Conservation (phyloP, 768 basidiomycete genomes). For the Lactarius quietus region DNA sequence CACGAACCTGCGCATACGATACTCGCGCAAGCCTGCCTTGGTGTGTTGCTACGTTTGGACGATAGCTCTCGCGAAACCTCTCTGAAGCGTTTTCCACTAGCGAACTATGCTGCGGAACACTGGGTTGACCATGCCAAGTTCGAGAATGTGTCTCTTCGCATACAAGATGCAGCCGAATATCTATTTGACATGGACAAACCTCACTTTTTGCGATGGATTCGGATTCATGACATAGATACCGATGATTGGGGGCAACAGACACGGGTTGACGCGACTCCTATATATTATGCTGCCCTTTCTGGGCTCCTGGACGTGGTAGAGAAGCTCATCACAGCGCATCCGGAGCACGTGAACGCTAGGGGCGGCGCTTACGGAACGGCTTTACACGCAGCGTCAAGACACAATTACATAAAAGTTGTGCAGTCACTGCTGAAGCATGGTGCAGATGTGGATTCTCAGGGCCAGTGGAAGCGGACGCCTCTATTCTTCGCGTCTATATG, state of each 20-base stretch:
- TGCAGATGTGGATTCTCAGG: background rate
- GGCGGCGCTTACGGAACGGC: background rate
- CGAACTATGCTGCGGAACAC: background rate
- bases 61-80: background rate
- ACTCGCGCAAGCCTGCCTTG: background rate
- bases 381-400: background rate
- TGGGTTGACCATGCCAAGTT: background rate
- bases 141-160: background rate
- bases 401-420: background rate
- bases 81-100: background rate
- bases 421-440: background rate
- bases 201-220: background rate
- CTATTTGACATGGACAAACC: background rate
- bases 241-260: background rate
- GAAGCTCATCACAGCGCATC: background rate
- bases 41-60: background rate
- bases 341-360: background rate
- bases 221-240: background rate
- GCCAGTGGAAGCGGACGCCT: background rate
- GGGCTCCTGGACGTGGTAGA: background rate
- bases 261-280: background rate
- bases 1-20: background rate
- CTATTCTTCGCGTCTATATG: background rate
- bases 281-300: background rate
- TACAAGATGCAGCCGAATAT: background rate